Base-by-base conservation (phyloP, 176 grass and related monocot species). In the Eragrostis curvula region DNA sequence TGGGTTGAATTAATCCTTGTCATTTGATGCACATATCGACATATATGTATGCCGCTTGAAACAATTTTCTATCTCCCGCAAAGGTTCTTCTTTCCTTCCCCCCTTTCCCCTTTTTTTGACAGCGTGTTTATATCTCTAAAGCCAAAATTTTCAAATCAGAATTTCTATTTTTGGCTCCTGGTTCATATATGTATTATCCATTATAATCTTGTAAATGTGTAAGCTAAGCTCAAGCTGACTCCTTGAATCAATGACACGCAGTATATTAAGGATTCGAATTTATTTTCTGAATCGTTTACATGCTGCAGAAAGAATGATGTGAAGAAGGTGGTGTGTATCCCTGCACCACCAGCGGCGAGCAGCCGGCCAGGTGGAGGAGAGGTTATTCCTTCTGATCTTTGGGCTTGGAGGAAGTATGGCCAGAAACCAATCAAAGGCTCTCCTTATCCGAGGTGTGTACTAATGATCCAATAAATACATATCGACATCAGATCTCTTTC, bases 371-470 rank as follows among this genome's bases (percentile, higher is more conserved):
- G 91, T 13, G 91, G 84, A 76, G 90, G 90, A 27, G 91, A 93
- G 70, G 84, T 90, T 29, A 86, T 93, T 61, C 91, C 91, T 0
- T 93, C 87, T 44, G 91, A 93, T 79, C 85, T 93, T 52, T 93
- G 91, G 91, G 91, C 91, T 43, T 93, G 91, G 91, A 90, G 91
- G 55, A 93, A 93, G 74, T 95, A 95, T 28, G 92, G 92, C 13
- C 92, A 94, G 79, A 94, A 94, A 55, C 92, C 92, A 42, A 94
- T 94, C 59, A 94, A 94, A 36, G 92, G 92, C 27, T 94, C 92
- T 30, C 92, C 92, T 85, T 83, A 95, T 72, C 92, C 92, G 65
- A 92, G 92, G 92, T 94, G 71, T 5, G 12, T 18, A 74, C 3
- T 83, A 74, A 67, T 30, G 61, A 17, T 46, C 53, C 17, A 58